Evolutionary conservation across 129 eudicot genomes (phyloP), one percentile per base, ranked within the genome.

Genomic region (Helianthus tuberosus): DNA sequence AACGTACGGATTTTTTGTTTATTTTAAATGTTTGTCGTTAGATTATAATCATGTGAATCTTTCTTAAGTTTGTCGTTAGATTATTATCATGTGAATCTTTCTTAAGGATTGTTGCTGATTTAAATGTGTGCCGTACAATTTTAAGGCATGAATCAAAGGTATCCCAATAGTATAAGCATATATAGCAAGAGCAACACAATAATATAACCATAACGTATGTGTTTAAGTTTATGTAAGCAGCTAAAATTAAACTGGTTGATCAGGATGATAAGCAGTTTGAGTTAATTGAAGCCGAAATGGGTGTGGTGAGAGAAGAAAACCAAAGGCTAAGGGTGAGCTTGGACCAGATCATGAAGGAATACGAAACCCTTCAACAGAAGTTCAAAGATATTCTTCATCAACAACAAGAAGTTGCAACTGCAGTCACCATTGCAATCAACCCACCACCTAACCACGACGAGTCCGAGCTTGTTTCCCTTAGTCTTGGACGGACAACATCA

Each of bases 231-330:
- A 27, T 59, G 12, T 1, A 29, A 3, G 41, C 10, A 60, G n/a
- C 36, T 44, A 66, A 43, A 43, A 15, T 10, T 15, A 25, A 50
- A 1, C 3, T 16, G 51, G 1, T 9, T 53, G 17, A 67, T 71
- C 69, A 87, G 88, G 96, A 85, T 23, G 84, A 77, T 43, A 77
- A 81, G 69, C 91, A 82, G 52, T 86, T 94, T 59, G 88, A 83
- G 82, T 71, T 85, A 51, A 75, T 89, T n/a, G 88, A 86, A 86
- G 89, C 86, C 2, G 88, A 90, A 83, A 88, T 94, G 88, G 86
- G 85, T 7, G 83, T 83, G 76, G 93, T 88, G 17, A 85, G 82
- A 57, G 89, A 90, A 79, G 98, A 94, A 75, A 94, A 94, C 75
- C 85, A 90, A 32, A 82, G 93, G 62, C 89, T 94, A 17, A 86